phyloP scores from a whole-genome alignment of 2,329 filamentous ascomycete genomes.

The Talaromyces sp. region DNA sequence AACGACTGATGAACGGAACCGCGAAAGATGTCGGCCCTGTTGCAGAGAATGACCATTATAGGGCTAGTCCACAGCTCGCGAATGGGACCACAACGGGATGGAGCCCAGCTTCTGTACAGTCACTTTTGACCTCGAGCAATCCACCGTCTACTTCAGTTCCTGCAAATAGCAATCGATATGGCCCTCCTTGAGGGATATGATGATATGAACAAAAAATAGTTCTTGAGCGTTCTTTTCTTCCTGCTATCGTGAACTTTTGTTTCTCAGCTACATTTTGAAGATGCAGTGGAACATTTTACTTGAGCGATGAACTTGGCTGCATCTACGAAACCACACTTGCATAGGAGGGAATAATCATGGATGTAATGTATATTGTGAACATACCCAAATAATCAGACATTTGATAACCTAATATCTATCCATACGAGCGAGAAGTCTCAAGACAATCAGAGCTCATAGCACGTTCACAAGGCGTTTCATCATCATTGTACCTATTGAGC shows the following conservation, averaged over 20 bases:
- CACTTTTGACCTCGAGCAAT: constrained; percentile 14
- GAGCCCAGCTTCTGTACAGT: constrained; percentile 19
- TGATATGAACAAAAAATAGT: not conserved
- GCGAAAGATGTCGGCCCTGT: constrained; percentile 8
- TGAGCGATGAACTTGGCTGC: not conserved
- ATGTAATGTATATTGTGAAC: constrained; percentile 1
- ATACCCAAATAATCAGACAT: not conserved
- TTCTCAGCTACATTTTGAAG: not conserved
- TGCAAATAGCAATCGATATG: constrained; percentile 14
- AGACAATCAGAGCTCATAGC: not conserved
- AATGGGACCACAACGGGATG: constrained; percentile 14
- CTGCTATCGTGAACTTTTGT: not conserved
- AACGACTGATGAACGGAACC: constrained; percentile 36
- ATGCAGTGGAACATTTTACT: not conserved
- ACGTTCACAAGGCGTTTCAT: not conserved
- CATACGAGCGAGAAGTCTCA: not conserved
- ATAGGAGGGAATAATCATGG: not conserved
- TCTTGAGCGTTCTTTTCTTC: not conserved
- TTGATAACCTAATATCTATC: not conserved
- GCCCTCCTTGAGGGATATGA: constrained; percentile 6
- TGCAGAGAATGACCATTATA: constrained; percentile 13
- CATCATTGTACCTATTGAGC: not conserved
- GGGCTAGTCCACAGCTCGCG: not conserved
- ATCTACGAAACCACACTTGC: not conserved
- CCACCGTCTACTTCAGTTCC: constrained; percentile 13